Percentiles rank a stretch among this genome's conserved stretches.
phyloP scores from a whole-genome alignment of 2,329 filamentous ascomycete species.

The Fusarium sp. region DNA sequence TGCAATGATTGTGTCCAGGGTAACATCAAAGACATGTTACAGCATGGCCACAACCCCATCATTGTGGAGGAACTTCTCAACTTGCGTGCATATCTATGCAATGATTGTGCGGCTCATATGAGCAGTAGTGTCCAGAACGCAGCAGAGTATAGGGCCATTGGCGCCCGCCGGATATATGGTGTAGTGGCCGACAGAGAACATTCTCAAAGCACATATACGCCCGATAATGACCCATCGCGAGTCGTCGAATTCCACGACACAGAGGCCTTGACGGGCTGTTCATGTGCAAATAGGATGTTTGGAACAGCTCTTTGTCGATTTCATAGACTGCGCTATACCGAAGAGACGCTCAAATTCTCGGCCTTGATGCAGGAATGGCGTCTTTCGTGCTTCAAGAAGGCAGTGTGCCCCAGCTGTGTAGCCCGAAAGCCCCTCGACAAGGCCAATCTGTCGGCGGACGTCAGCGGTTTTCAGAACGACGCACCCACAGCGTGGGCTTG shows the following conservation, averaged over 20 bases:
- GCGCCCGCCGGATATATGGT: constrained; percentile 48
- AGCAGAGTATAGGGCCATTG: constrained; percentile 19
- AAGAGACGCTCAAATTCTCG: constrained; percentile 42
- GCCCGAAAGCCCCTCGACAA: constrained; percentile 14
- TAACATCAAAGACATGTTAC: constrained; percentile 37
- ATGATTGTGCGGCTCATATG: constrained; percentile 42
- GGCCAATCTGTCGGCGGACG: constrained; percentile 37
- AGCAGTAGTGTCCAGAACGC: constrained; percentile 5
- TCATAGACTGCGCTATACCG: constrained; percentile 51
- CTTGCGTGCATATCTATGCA: constrained; percentile 55
- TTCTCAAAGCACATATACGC: constrained; percentile 7
- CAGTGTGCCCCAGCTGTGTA: constrained; percentile 52
- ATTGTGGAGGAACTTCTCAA: constrained; percentile 43
- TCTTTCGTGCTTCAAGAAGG: constrained; percentile 37
- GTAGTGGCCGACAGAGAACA: not conserved
- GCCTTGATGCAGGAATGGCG: constrained; percentile 48
- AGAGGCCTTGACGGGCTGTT: constrained; percentile 53
- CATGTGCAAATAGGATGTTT: constrained; percentile 54
- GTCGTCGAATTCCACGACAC: constrained; percentile 17
- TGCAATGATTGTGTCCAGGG: constrained; percentile 45
- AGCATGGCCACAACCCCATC: constrained; percentile 19
- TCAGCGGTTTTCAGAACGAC: constrained; percentile 21
- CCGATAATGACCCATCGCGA: not conserved
- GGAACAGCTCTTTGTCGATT: constrained; percentile 50
- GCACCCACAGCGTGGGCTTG: constrained; percentile 50